phyloP scores from a whole-genome alignment of 164 flowering plant genomes.

The Chimonanthus praecox region DNA sequence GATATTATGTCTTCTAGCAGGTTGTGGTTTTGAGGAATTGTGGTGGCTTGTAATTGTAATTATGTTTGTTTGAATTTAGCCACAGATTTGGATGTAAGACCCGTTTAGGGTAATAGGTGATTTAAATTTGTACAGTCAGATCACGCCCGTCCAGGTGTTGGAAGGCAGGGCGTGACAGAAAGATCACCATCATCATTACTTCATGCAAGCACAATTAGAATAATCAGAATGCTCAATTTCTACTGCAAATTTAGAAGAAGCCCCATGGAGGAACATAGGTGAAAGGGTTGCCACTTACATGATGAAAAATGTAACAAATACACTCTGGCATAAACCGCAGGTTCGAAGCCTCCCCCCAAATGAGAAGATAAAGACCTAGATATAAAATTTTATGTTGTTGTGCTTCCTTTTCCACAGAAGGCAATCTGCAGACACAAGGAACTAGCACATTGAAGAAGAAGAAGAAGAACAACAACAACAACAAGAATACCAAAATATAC shows the following conservation, averaged over 20 bases:
- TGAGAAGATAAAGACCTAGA: constrained; percentile 80
- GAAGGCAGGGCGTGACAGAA: too few relatives aligned
- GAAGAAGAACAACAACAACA: not conserved
- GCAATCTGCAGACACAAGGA: constrained; percentile 45
- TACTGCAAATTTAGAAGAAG: not conserved
- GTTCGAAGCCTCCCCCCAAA: constrained; percentile 99
- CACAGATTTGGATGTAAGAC: too few relatives aligned
- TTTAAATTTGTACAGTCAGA: too few relatives aligned
- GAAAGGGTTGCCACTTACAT: constrained; percentile 46
- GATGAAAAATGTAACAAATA: constrained; percentile 89
- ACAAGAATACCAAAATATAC: constrained; percentile 30
- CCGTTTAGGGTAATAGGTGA: too few relatives aligned
- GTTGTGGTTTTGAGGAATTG: too few relatives aligned
- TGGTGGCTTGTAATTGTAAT: too few relatives aligned
- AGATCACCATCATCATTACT: not conserved
- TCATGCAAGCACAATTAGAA: not conserved
- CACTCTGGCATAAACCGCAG: constrained; percentile 97
- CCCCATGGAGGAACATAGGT: constrained; percentile 2
- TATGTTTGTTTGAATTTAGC: too few relatives aligned
- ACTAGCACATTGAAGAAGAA: not conserved
- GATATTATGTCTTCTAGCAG: too few relatives aligned
- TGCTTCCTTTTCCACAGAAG: constrained; percentile 62
- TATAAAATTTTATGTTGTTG: constrained; percentile 79
- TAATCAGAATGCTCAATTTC: not conserved
- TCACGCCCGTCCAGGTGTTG: too few relatives aligned